Base-by-base conservation (phyloP, 208 protist genomes). In the Leishmania gerbilli region DNA sequence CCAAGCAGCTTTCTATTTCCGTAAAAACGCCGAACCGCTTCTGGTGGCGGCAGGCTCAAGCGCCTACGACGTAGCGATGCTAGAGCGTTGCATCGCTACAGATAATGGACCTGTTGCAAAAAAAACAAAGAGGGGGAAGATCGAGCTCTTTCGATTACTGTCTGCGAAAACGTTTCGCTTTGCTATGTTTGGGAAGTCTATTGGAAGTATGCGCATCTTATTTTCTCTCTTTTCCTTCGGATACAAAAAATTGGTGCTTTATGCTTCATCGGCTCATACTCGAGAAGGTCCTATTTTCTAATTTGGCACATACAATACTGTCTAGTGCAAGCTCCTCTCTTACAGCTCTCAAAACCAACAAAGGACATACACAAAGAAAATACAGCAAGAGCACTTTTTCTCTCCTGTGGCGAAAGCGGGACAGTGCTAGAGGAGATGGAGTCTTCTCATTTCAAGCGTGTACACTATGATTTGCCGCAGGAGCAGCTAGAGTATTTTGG, bases 401-500 rank as follows among this genome's bases (percentile, higher is more conserved):
- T 76, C 0, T 45, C 31, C 58, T 60, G 58, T 34, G 21, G 19
- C 42, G 21, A 31, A 6, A 72, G 6, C 31, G 53, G 3, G 21
- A 49, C 68, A 1, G 53, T 45, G 21, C 24, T 71, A 45, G 4
- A 68, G 21, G 55, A 56, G 31, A 86, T 82, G 78, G 65, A 69
- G 2, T n/a, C 51, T 34, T 58, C 64, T 17, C 51, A 42, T 34
- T 51, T 27, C 13, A 55, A 58, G 13, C 77, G 67, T 49, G 72
- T 76, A 1, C 56, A 17, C 6, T 85, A 85, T 51, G 83, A 86
- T 55, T 80, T 86, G 67, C 83, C 83, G 24, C 72, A 82, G 40
- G 77, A 83, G 42, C 79, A 86, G 74, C 58, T 86, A 15, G 56
- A 53, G 65, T 86, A 86, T 53, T 86, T 86, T 21, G 78, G 68